Percentiles rank a stretch among this genome's conserved stretches.
phyloP scores from a whole-genome alignment of 192 early-diverging fungal genomes.

The Fimicolochytrium jonesii region DNA sequence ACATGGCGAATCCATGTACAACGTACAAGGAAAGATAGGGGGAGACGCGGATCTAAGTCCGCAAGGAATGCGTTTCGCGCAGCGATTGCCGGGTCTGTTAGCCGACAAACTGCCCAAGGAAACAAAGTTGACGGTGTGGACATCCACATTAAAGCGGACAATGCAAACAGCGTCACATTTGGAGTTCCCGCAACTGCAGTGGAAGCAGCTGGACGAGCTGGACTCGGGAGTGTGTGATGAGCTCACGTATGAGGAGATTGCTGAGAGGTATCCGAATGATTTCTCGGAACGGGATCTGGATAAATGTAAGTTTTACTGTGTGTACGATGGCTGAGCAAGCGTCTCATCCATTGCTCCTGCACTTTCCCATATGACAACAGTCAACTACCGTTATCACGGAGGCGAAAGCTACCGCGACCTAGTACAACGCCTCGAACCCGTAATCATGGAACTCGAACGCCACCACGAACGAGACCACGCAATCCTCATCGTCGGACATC shows the following conservation, averaged over 20 bases:
- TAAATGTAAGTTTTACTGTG: constrained; percentile 76
- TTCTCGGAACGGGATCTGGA: constrained; percentile 92
- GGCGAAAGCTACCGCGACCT: constrained; percentile 91
- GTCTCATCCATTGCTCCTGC: too few species aligned
- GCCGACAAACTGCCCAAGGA: constrained; percentile 60
- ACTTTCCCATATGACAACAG: too few species aligned
- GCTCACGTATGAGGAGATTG: constrained; percentile 98
- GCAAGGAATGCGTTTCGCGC: constrained; percentile 81
- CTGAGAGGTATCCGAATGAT: constrained; percentile 87
- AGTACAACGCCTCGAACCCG: constrained; percentile 92
- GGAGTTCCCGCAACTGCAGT: constrained; percentile 84
- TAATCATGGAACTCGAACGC: constrained; percentile 98
- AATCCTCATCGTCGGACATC: constrained; percentile 95
- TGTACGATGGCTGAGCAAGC: background rate
- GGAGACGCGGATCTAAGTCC: constrained; percentile 90
- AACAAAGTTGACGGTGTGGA: constrained; percentile 74
- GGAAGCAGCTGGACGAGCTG: constrained; percentile 98
- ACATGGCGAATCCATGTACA: constrained; percentile 89
- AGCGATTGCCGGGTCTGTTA: constrained; percentile 78
- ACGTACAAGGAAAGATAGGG: constrained; percentile 87
- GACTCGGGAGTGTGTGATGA: constrained; percentile 97
- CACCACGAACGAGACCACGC: constrained; percentile 73
- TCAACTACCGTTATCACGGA: constrained; percentile 52
- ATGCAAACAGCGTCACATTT: constrained; percentile 81
- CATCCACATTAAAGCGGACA: constrained; percentile 90